Evolutionary conservation across 768 basidiomycete species (phyloP).

Genomic region (Hygrophorus pudorinus): DNA sequence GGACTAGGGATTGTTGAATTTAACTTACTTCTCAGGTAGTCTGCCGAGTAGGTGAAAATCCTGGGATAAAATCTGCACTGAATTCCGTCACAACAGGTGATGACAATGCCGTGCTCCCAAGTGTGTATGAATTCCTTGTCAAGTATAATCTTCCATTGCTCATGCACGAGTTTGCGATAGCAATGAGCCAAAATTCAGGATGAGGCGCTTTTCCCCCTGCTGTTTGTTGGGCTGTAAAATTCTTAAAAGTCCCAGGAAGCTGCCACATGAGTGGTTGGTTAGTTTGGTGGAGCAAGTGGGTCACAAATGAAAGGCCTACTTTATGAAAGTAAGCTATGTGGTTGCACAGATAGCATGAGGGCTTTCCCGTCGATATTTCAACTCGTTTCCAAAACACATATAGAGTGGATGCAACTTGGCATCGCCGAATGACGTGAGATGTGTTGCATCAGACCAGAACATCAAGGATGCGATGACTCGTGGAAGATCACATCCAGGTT

Average conservation of each 20-base stretch:
- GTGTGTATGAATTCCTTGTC: background rate
- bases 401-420: constrained; percentile 17
- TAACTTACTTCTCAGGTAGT: constrained; percentile 26
- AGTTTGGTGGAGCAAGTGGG: background rate
- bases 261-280: background rate
- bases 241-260: constrained; percentile 8
- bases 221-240: background rate
- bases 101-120: constrained; percentile 19
- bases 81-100: constrained; percentile 20
- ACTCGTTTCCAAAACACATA: constrained; percentile 24
- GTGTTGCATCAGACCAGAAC: constrained; percentile 23
- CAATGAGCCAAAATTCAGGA: constrained; percentile 25
- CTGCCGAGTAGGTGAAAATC: constrained; percentile 24
- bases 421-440: background rate
- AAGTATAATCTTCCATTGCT: constrained; percentile 16
- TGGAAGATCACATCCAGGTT: constrained; percentile 12
- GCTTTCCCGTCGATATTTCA: constrained; percentile 26
- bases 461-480: constrained; percentile 15
- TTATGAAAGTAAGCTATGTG: constrained; percentile 30
- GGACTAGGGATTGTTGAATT: constrained; percentile 1
- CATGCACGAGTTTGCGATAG: constrained; percentile 21
- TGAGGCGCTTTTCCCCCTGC: constrained; percentile 6
- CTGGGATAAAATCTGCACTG: constrained; percentile 20
- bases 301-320: constrained; percentile 13
- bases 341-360: constrained; percentile 19